Percentiles rank a stretch among this genome's conserved stretches.
Evolutionary conservation across 1,284 basidiomycete genomes (phyloP).

Genomic region (Leccinum huronense): DNA sequence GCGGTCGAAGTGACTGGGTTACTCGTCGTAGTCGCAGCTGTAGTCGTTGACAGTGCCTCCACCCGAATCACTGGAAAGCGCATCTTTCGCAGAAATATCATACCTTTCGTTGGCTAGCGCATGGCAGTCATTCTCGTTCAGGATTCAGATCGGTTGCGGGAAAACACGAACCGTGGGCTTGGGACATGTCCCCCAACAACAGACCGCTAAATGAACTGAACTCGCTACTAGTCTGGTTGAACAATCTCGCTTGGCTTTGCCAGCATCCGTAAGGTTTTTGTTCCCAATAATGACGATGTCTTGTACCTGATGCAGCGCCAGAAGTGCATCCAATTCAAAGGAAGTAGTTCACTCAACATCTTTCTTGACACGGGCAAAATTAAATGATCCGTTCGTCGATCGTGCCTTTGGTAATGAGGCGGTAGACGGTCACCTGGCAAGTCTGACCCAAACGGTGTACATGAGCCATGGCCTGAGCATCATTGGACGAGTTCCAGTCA

Average conservation of each 20-base stretch:
- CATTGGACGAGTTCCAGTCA: conserved; percentile 99
- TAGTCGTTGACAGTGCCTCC: conserved; percentile 18
- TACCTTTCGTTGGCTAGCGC: conserved; percentile 15
- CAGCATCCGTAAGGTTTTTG: conserved; percentile 86
- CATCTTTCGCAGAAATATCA: conserved; percentile 10
- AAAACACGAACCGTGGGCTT: conserved; percentile 45
- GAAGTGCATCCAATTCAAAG: not conserved
- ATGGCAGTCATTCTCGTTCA: conserved; percentile 6
- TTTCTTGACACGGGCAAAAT: conserved; percentile 90
- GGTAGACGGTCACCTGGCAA: conserved; percentile 98
- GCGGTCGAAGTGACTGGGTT: conserved; percentile 23
- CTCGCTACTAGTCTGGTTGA: conserved; percentile 40
- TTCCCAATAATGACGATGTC: conserved; percentile 95
- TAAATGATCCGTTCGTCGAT: conserved; percentile 99
- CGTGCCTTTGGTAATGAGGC: conserved; percentile 93
- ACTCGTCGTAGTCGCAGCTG: conserved; percentile 7
- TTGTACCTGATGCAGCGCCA: conserved; percentile 68
- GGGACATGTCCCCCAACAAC: conserved; percentile 60
- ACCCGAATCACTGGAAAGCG: not conserved
- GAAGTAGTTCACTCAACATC: conserved; percentile 55
- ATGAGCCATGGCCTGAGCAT: conserved; percentile 99
- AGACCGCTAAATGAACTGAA: too few relatives aligned
- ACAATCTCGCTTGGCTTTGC: conserved; percentile 98
- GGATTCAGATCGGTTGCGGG: not conserved
- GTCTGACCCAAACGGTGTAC: conserved; percentile 99